Evolutionary conservation across 2,329 filamentous ascomycete genomes (phyloP), one percentile per base, ranked within the genome.

Genomic region (Ilyonectria destructans): DNA sequence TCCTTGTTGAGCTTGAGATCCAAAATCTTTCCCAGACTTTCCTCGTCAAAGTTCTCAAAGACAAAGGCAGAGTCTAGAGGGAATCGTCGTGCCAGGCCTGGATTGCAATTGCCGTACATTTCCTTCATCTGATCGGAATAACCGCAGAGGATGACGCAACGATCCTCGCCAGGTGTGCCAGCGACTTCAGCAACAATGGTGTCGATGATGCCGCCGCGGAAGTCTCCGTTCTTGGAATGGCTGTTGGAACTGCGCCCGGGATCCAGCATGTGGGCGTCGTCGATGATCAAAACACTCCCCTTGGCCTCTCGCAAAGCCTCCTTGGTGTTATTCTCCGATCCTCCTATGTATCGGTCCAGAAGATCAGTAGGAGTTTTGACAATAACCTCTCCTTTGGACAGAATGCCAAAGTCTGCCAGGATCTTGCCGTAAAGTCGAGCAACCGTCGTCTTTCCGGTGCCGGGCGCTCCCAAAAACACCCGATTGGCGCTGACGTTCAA

Each of bases 121-220:
- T 87, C 82, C 62, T 88, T 85, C 88, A 95, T 92, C 72, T 91
- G 84, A 0, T 91, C 87, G 33, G 89, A 85, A 78, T 95, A 95
- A 0, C 93, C 93, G 0, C 94, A 83, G 0, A 95, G 83, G 0
- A 95, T 82, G 0, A 95, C 90, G 67, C 92, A 94, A 4, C 91
- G 86, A 76, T 95, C 92, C 48, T 94, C 92, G 0, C 91, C 91
- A 0, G 91, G 89, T 0, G 86, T 86, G 65, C 88, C 91, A 62
- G 94, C 92, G 0, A 94, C 88, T 71, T 94, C 91, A 0, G 91
- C 90, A 0, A 94, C 92, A 17, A 94, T 89, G 0, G 91, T 94
- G 68, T 95, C 92, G 7, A 95, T 86, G 2, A 94, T 91, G 1
- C 89, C 91, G 0, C 84, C 87, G 73, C 89, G 91, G 80, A 82